A percentile compares a stretch with the other conserved stretches of the same genome.
Evolutionary conservation across 208 protist genomes (phyloP).

Genomic region (Novymonas esmeraldas): DNA sequence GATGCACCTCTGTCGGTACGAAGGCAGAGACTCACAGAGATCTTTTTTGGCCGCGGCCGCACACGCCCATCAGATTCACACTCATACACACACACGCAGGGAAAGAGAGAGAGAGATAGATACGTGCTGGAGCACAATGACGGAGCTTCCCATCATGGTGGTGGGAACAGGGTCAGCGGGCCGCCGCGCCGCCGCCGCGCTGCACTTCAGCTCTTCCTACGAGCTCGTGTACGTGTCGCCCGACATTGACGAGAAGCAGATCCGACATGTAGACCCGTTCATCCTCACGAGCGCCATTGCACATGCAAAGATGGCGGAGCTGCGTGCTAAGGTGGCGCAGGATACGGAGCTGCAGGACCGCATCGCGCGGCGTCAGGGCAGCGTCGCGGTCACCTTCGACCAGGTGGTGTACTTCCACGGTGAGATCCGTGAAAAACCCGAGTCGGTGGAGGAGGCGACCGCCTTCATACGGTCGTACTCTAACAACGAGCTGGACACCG

Average conservation of each 20-base stretch:
- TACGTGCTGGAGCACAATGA: neutral
- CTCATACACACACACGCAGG: too few species aligned
- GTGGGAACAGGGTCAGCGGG: constrained; percentile 87
- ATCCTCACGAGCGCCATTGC: constrained; percentile 55
- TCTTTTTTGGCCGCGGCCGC: too few species aligned
- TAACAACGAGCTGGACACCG: constrained; percentile 54
- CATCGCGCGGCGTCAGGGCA: constrained; percentile 22
- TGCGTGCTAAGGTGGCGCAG: constrained; percentile 15
- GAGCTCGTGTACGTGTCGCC: constrained; percentile 61
- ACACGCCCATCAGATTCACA: too few species aligned
- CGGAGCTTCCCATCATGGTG: constrained; percentile 56
- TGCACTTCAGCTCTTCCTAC: constrained; percentile 55
- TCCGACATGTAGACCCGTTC: constrained; percentile 52
- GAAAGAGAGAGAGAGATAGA: neutral
- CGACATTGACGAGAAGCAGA: constrained; percentile 85
- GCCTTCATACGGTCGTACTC: constrained; percentile 74
- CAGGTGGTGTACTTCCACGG: constrained; percentile 80
- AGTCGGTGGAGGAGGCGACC: constrained; percentile 39
- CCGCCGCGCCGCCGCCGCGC: constrained; percentile 44
- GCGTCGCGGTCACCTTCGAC: constrained; percentile 81
- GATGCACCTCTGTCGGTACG: too few species aligned
- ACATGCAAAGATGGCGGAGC: constrained; percentile 40
- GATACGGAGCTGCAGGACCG: constrained; percentile 16
- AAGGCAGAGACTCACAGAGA: too few species aligned
- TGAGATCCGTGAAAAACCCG: constrained; percentile 87